Percentiles rank a stretch among this genome's conserved stretches.
These are phyloP conservation scores for Gaultheria prostrata DNA, from an alignment of 148 eudicot species.

Conservation along the genomic window DNA sequence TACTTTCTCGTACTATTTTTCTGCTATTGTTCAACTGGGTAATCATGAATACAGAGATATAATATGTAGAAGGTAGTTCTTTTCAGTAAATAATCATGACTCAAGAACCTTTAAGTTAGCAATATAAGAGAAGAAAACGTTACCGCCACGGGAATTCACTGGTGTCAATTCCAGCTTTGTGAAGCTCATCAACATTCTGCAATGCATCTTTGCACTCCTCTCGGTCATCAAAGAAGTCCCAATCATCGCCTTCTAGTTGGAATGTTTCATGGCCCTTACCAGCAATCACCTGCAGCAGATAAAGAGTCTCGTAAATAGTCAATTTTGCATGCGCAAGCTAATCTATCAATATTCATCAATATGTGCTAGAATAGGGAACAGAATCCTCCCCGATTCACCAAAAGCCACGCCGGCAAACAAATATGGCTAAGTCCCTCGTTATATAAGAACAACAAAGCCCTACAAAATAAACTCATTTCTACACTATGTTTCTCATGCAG, in stretches of 20 bases:
- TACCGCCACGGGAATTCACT: slow-evolving; percentile 99
- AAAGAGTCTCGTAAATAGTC: not conserved
- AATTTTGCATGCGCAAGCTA: not conserved
- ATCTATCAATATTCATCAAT: not conserved
- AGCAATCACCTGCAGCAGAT: slow-evolving; percentile 72
- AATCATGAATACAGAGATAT: not conserved
- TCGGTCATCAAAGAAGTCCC: slow-evolving; percentile 84
- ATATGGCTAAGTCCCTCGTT: not conserved
- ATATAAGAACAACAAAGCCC: not conserved
- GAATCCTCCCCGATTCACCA: not conserved
- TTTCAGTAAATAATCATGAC: not conserved
- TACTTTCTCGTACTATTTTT: not conserved
- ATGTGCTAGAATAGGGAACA: not conserved
- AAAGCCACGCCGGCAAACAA: not conserved
- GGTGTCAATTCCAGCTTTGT: slow-evolving; percentile 97
- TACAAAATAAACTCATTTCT: not conserved
- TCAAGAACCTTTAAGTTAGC: not conserved
- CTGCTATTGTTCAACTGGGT: not conserved
- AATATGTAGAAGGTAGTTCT: not conserved
- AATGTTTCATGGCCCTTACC: slow-evolving; percentile 89
- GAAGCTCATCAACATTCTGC: slow-evolving; percentile 95
- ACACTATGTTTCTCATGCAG: not conserved
- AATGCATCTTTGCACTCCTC: slow-evolving; percentile 96
- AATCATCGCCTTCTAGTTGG: slow-evolving; percentile 75
- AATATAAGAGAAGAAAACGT: not conserved